A percentile compares a stretch with the other conserved stretches of the same genome.
Evolutionary conservation across 1,284 basidiomycete genomes (phyloP).

Genomic region (Papiliotrema nemorosa): DNA sequence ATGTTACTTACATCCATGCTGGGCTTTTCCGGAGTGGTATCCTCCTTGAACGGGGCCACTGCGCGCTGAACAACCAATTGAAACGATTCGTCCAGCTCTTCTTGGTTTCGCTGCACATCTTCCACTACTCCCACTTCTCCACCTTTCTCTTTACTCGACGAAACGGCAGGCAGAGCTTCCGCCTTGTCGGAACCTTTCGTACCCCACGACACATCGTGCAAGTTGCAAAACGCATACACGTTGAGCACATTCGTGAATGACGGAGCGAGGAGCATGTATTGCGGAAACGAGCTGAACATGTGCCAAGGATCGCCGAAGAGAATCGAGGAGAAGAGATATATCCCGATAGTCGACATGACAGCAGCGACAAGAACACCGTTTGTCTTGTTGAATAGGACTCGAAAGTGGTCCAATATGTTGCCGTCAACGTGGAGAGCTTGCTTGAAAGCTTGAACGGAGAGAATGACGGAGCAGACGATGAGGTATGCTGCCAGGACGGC

Average conservation of each 20-base stretch:
- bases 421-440: slow-evolving; percentile 54
- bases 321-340: slow-evolving; percentile 78
- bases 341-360: slow-evolving; percentile 80
- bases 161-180: slow-evolving; percentile 87
- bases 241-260: slow-evolving; percentile 93
- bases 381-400: slow-evolving; percentile 68
- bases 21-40: slow-evolving; percentile 66
- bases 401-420: slow-evolving; percentile 52
- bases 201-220: slow-evolving; percentile 86
- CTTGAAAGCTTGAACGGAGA: slow-evolving; percentile 72
- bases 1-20: slow-evolving; percentile 71
- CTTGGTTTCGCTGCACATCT: slow-evolving; percentile 68
- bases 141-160: slow-evolving; percentile 72
- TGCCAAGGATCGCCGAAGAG: slow-evolving; percentile 97
- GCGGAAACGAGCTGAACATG: slow-evolving; percentile 93
- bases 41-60: slow-evolving; percentile 73
- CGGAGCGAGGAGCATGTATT: slow-evolving; percentile 84
- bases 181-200: slow-evolving; percentile 95
- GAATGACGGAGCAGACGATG: slow-evolving; percentile 75
- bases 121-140: slow-evolving; percentile 74
- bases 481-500: slow-evolving; percentile 75
- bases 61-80: slow-evolving; percentile 91
- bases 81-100: slow-evolving; percentile 89
- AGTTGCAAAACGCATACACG: slow-evolving; percentile 93
- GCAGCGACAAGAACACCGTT: slow-evolving; percentile 82